Conservation (phyloP, 768 basidiomycete genomes). For the Amanita rubescens region DNA sequence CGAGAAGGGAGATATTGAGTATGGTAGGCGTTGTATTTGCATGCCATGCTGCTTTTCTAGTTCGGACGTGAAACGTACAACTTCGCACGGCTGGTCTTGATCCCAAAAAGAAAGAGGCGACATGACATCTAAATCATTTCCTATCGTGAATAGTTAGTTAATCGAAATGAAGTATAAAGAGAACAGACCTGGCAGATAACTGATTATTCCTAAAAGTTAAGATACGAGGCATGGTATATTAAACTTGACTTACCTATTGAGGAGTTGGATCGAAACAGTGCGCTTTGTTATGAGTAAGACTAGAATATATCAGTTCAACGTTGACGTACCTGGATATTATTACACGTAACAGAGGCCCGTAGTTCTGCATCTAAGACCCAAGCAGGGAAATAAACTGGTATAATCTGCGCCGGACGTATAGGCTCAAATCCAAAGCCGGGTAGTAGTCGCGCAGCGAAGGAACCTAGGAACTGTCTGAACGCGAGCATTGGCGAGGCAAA, state of each 20-base stretch:
- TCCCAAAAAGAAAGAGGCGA: conserved; percentile 35
- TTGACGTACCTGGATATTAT: conserved; percentile 22
- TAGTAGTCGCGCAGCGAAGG: conserved; percentile 27
- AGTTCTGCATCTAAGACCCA: conserved; percentile 57
- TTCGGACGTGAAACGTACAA: conserved; percentile 42
- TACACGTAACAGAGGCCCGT: conserved; percentile 26
- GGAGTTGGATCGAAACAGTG: conserved; percentile 26
- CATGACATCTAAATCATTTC: conserved; percentile 37
- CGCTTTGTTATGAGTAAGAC: conserved; percentile 16
- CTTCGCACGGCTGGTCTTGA: conserved; percentile 16
- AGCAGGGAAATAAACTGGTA: conserved; percentile 53
- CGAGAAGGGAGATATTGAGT: conserved; percentile 44
- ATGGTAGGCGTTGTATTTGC: conserved; percentile 51
- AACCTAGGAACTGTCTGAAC: conserved; percentile 20
- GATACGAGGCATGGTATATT: conserved; percentile 3
- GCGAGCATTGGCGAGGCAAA: conserved; percentile 20
- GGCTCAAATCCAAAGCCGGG: conserved; percentile 31
- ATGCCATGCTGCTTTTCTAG: conserved; percentile 39
- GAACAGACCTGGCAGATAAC: conserved; percentile 38
- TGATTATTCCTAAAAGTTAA: conserved; percentile 17
- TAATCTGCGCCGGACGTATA: conserved; percentile 37
- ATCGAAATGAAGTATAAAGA: not conserved
- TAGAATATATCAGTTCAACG: not conserved
- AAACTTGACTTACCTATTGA: conserved; percentile 38
- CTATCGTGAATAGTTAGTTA: conserved; percentile 19